Percentiles rank a stretch among this genome's conserved stretches.
Conservation (phyloP, 2,329 filamentous ascomycete species). For the Fusarium nurragi region DNA sequence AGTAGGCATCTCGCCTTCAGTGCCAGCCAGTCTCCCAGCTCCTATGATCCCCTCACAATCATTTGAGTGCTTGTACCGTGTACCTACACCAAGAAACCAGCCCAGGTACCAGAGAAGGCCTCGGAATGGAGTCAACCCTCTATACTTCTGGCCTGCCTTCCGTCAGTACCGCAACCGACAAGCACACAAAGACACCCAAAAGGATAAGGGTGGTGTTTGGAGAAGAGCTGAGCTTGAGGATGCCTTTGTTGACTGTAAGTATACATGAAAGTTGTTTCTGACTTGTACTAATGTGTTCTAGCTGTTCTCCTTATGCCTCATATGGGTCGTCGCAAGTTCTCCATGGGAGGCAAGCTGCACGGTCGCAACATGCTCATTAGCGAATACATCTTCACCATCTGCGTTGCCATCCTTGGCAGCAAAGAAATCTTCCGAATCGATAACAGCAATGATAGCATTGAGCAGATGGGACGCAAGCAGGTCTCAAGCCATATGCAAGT, state of each 20-base stretch:
- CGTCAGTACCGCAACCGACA: conserved; percentile 73
- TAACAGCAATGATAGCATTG: conserved; percentile 56
- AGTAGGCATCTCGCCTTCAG: conserved; percentile 55
- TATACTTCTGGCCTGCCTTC: conserved; percentile 70
- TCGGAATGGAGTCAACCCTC: conserved; percentile 62
- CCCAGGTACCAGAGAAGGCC: conserved; percentile 49
- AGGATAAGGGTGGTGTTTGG: conserved; percentile 68
- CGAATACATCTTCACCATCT: conserved; percentile 67
- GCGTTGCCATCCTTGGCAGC: conserved; percentile 52
- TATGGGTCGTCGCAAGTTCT: conserved; percentile 74
- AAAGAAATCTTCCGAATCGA: conserved; percentile 56
- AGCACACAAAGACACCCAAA: conserved; percentile 67
- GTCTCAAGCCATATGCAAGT: conserved; percentile 78
- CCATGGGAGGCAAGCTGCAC: conserved; percentile 69
- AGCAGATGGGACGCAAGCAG: conserved; percentile 67
- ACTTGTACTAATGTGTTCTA: conserved; percentile 48
- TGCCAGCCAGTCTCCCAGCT: conserved; percentile 60
- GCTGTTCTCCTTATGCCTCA: conserved; percentile 72
- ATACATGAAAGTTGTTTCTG: background rate
- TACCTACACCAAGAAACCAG: conserved; percentile 52
- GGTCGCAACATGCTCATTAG: conserved; percentile 77
- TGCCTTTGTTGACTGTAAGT: conserved; percentile 73
- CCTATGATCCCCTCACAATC: conserved; percentile 63
- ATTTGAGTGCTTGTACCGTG: conserved; percentile 53
- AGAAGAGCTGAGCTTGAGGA: conserved; percentile 66